phyloP scores from a whole-genome alignment of 495 filamentous ascomycete genomes.

The Collariella sp. region DNA sequence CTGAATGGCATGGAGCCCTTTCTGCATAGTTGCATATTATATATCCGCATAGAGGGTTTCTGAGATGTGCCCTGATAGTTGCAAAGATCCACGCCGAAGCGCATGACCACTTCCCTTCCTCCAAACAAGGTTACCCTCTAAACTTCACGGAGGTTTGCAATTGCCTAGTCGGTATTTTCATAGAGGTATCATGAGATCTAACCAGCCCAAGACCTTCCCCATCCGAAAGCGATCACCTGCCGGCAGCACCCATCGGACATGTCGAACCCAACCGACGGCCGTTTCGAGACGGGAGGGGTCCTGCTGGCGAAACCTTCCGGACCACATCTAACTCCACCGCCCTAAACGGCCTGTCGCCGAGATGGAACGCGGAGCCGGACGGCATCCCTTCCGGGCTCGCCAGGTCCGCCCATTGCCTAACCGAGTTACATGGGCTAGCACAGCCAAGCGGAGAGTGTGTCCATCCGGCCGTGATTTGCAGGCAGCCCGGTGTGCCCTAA shows the following conservation, averaged over 20 bases:
- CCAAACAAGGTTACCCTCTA: no score
- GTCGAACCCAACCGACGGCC: neutral
- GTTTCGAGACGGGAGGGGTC: neutral
- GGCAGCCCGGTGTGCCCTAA: no score
- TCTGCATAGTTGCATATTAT: neutral
- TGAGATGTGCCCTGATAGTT: neutral
- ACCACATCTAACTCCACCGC: neutral
- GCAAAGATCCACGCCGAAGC: no score
- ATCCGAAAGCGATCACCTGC: neutral
- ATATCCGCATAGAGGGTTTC: neutral
- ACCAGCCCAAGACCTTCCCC: neutral
- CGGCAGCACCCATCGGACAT: neutral
- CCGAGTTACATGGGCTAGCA: no score
- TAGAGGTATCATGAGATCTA: neutral
- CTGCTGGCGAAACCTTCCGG: neutral
- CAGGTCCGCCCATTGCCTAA: no score
- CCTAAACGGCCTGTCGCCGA: neutral
- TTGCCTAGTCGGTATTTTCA: neutral
- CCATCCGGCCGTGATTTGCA: no score
- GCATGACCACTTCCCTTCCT: no score
- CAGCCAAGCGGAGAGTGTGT: no score
- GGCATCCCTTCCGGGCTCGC: no score
- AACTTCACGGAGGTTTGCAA: no score
- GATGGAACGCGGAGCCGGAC: neutral
- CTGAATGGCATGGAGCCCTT: no score